phyloP scores from a whole-genome alignment of 768 basidiomycete species.

The Mycena rebaudengoi region DNA sequence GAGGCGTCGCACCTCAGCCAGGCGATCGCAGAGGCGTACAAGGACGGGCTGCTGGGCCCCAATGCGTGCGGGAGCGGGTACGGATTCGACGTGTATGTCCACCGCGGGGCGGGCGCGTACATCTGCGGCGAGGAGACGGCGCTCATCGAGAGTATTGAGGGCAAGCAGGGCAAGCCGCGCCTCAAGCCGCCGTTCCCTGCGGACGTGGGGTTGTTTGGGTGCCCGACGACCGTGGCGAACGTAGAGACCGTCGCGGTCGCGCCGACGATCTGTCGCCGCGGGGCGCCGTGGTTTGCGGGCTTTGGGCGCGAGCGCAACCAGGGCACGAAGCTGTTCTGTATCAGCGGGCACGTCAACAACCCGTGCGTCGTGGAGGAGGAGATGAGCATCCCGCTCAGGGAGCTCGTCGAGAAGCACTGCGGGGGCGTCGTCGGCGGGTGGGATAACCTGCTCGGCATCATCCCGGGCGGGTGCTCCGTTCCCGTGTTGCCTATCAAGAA shows the following conservation, averaged over 20 bases:
- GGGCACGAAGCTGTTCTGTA: conserved; percentile 97
- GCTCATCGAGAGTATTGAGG: conserved; percentile 95
- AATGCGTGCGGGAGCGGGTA: conserved; percentile 93
- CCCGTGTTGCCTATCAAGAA: conserved; percentile 87
- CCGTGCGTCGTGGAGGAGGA: conserved; percentile 98
- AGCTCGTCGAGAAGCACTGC: conserved; percentile 96
- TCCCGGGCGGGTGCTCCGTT: conserved; percentile 95
- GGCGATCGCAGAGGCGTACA: conserved; percentile 95
- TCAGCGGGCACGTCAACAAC: conserved; percentile 97
- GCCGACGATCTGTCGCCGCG: conserved; percentile 93
- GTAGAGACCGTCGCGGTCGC: conserved; percentile 99
- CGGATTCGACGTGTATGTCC: conserved; percentile 97
- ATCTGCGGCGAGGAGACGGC: conserved; percentile 99
- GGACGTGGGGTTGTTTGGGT: conserved; percentile 97
- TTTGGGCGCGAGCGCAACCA: conserved; percentile 94
- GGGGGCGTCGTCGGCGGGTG: conserved; percentile 95
- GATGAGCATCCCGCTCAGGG: conserved; percentile 96
- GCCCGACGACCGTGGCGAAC: conserved; percentile 96
- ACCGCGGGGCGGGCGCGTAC: conserved; percentile 97
- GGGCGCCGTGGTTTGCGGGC: conserved; percentile 88
- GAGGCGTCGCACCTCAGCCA: conserved; percentile 94
- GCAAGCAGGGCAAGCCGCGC: conserved; percentile 97
- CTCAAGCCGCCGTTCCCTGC: conserved; percentile 99
- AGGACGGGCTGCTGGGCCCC: conserved; percentile 86
- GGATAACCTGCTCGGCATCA: conserved; percentile 96